These are phyloP conservation scores for Sporothrix globosa DNA, from an alignment of 2,329 filamentous ascomycete genomes.

Conservation along the genomic window DNA sequence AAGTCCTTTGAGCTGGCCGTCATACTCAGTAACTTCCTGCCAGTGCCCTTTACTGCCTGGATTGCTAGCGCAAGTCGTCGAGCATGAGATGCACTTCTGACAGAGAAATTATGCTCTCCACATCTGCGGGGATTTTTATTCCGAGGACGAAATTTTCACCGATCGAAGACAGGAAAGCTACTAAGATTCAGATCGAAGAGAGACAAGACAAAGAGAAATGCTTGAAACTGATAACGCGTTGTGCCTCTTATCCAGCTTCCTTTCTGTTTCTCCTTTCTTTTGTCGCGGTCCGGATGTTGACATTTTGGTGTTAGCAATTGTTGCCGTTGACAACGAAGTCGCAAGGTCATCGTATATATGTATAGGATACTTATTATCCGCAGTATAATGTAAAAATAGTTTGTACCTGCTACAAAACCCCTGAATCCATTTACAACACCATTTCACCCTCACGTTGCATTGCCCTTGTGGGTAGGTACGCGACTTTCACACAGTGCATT, in stretches of 20 bases:
- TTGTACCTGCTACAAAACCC: not conserved
- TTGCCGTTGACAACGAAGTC: too few species aligned
- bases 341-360: not conserved
- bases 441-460: not conserved
- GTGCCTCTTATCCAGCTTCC: not conserved
- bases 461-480: not conserved
- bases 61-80: slow-evolving; percentile 11
- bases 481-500: slow-evolving; percentile 5
- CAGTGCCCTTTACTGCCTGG: not conserved
- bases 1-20: not conserved
- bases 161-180: not conserved
- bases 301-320: too few species aligned
- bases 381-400: not conserved
- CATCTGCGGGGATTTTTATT: slow-evolving; percentile 5
- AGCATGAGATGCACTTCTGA: slow-evolving; percentile 4
- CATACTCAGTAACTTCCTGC: not conserved
- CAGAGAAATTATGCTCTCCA: slow-evolving; percentile 21
- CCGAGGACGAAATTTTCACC: not conserved
- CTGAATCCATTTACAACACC: not conserved
- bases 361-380: not conserved
- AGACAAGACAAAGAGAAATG: not conserved
- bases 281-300: not conserved
- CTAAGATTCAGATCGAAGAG: not conserved
- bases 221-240: not conserved
- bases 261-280: not conserved